phyloP scores from a whole-genome alignment of 2,329 filamentous ascomycete genomes.

The Monosporascus sp. region DNA sequence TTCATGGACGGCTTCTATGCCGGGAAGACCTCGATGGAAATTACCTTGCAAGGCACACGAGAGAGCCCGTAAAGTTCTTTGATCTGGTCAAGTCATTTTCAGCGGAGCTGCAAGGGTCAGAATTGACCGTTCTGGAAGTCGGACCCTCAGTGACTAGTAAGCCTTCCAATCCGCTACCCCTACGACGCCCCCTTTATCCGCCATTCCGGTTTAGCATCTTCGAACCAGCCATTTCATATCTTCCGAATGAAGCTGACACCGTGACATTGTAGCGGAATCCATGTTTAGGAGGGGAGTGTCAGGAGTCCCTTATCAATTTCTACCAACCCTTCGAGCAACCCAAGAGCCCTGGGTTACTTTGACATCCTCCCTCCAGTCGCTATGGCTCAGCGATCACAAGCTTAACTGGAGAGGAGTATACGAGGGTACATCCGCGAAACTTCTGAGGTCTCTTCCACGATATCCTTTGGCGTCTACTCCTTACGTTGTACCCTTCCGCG shows the following conservation, averaged over 20 bases:
- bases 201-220: background rate
- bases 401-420: slow-evolving; percentile 11
- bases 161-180: background rate
- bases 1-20: slow-evolving; percentile 7
- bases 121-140: slow-evolving; percentile 12
- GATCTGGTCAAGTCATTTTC: slow-evolving; percentile 8
- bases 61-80: slow-evolving; percentile 21
- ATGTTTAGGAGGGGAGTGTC: slow-evolving; percentile 1
- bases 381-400: background rate
- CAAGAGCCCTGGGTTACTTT: slow-evolving; percentile 8
- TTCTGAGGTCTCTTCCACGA: slow-evolving; percentile 6
- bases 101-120: background rate
- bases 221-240: background rate
- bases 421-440: background rate
- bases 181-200: background rate
- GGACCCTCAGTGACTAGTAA: slow-evolving; percentile 15
- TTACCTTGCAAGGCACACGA: slow-evolving; percentile 17
- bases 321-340: background rate
- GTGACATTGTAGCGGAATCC: background rate
- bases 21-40: slow-evolving; percentile 1
- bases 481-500: slow-evolving; percentile 8
- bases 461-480: slow-evolving; percentile 8
- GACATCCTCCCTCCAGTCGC: slow-evolving; percentile 3
- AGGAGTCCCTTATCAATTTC: background rate
- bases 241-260: background rate